Evolutionary conservation across 2,329 filamentous ascomycete species (phyloP), one percentile per base, ranked within the genome.

Genomic region (Apiospora kogelbergensis): DNA sequence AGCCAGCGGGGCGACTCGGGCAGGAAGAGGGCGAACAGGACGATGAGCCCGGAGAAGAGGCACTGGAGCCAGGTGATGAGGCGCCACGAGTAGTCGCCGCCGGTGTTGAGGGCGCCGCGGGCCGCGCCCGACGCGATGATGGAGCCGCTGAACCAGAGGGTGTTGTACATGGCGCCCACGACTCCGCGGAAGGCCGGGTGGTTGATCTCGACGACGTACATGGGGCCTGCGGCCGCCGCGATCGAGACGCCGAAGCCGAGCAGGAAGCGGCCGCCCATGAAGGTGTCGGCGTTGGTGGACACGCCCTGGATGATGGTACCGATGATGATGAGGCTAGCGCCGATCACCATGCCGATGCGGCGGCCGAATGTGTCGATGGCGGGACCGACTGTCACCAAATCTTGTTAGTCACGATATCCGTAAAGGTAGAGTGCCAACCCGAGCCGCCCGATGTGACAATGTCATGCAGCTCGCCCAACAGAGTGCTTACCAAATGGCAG

Each of bases 241-340:
- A 86, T 81, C 53, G 81, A 81, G 33, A 85, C 83, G 67, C 84
- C 84, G 70, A 90, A 90, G 67, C 89, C 89, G 3, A 90, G 84
- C 24, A 90, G 77, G 78, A 90, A 90, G 37, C 88, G 84, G n/a
- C 88, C 88, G 57, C 83, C 84, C 77, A 86, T 83, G 73, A 85
- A 86, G 68, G 84, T 82, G 11, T 77, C 77, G 69, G 73, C 76
- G 68, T 64, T 74, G 67, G 75, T 74, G 68, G 81, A 79, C 1
- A 81, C 80, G n/a, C 78, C 82, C 70, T 85, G 84, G 65, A 86
- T 80, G 68, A 82, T 78, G 37, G 83, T 80, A 20, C 84, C 84
- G 63, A 85, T 67, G 65, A 86, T 78, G 69, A 86, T 81, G 67
- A 80, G 76, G 2, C 77, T n/a, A 70, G 79, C 80, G 64, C 83